phyloP scores from a whole-genome alignment of 1,284 basidiomycete genomes.

The Cystobasidium pallidum region DNA sequence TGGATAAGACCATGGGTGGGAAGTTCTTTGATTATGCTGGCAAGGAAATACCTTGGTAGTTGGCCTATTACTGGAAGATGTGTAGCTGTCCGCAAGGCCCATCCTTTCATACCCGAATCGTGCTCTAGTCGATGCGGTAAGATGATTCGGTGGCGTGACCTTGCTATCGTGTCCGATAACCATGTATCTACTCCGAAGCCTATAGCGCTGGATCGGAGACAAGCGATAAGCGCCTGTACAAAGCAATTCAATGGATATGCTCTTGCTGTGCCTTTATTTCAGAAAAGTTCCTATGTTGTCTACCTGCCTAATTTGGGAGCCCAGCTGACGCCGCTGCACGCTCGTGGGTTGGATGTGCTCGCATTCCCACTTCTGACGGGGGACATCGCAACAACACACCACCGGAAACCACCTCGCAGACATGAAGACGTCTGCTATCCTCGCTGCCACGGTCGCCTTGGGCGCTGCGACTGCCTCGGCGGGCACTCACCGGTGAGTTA shows the following conservation, averaged over 20 bases:
- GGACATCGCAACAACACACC: not conserved
- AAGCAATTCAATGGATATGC: not conserved
- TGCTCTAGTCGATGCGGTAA: too few relatives aligned
- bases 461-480: slow-evolving; percentile 44
- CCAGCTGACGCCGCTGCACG: not conserved
- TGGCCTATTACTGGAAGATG: not conserved
- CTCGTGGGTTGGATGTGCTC: not conserved
- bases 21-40: slow-evolving; percentile 72
- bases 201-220: not conserved
- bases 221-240: not conserved
- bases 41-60: slow-evolving; percentile 56
- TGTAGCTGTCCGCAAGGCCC: not conserved
- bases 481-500: slow-evolving; percentile 49
- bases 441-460: slow-evolving; percentile 33
- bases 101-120: too few relatives aligned
- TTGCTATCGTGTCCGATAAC: not conserved
- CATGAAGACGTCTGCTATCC: slow-evolving; percentile 37
- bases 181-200: too few relatives aligned
- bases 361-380: not conserved
- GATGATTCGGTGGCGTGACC: slow-evolving; percentile 2
- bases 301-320: not conserved
- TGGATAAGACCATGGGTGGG: slow-evolving; percentile 63
- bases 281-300: not conserved
- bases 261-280: not conserved
- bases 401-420: not conserved